These are phyloP conservation scores for Didymella arachidicola DNA, from an alignment of 2,329 filamentous ascomycete genomes.

Conservation along the genomic window DNA sequence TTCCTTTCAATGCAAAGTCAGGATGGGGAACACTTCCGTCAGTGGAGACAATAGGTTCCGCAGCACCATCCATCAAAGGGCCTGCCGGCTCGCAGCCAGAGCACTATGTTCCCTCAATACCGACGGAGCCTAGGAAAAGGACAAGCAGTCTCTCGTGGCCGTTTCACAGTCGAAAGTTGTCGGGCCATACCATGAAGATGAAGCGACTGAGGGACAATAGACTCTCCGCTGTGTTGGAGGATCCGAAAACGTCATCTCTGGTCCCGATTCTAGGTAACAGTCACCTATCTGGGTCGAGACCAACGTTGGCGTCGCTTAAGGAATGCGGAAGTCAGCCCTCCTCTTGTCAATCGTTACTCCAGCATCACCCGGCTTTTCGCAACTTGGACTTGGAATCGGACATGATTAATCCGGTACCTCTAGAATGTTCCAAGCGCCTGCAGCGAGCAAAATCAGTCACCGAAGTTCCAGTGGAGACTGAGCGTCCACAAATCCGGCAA, in stretches of 20 bases:
- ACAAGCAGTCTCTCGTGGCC: conserved; percentile 43
- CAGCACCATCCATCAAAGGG: conserved; percentile 22
- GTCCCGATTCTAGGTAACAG: conserved; percentile 31
- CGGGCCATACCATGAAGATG: conserved; percentile 39
- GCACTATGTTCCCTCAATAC: conserved; percentile 27
- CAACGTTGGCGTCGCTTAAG: conserved; percentile 23
- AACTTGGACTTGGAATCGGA: conserved; percentile 17
- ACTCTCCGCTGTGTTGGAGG: conserved; percentile 52
- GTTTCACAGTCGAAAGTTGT: conserved; percentile 36
- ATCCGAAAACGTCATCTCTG: conserved; percentile 45
- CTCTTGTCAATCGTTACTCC: conserved; percentile 39
- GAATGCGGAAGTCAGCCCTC: conserved; percentile 31
- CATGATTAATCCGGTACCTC: neutral
- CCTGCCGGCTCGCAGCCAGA: conserved; percentile 33
- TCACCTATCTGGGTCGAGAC: conserved; percentile 16
- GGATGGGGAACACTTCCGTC: conserved; percentile 55
- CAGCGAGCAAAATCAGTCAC: conserved; percentile 39
- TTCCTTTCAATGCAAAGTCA: conserved; percentile 47
- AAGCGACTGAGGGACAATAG: conserved; percentile 37
- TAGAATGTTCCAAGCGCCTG: conserved; percentile 24
- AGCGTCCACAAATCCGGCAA: conserved; percentile 32
- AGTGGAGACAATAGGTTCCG: conserved; percentile 44
- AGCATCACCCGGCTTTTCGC: conserved; percentile 42
- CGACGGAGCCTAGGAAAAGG: conserved; percentile 27
- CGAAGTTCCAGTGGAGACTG: conserved; percentile 27